These are phyloP conservation scores for Neopestalotiopsis sp. DNA, from an alignment of 2,329 filamentous ascomycete species.

Conservation along the genomic window DNA sequence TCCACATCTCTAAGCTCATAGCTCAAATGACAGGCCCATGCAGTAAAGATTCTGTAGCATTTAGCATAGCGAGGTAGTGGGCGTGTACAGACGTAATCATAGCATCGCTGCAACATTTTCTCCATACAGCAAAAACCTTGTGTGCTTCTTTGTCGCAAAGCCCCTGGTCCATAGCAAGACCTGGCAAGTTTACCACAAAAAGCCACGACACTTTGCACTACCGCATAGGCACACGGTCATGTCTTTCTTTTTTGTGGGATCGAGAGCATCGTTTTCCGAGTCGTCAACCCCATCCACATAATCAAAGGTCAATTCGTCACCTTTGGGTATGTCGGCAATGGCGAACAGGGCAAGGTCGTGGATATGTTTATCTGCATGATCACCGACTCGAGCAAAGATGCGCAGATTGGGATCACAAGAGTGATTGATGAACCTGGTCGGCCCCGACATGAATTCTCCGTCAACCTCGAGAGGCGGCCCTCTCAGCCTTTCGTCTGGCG, in stretches of 20 bases:
- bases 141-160: neutral
- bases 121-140: neutral
- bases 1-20: no score
- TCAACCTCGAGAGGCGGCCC: constrained; percentile 66
- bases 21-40: no score
- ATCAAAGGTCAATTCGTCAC: constrained; percentile 79
- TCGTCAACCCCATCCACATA: constrained; percentile 72
- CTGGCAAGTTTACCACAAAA: constrained; percentile 61
- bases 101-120: neutral
- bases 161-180: neutral
- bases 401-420: constrained; percentile 80
- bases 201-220: constrained; percentile 70
- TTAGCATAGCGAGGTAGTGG: neutral
- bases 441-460: constrained; percentile 79
- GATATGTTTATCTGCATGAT: constrained; percentile 74
- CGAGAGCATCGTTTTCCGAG: constrained; percentile 53
- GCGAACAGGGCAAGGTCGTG: constrained; percentile 83
- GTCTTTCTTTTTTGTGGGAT: constrained; percentile 53
- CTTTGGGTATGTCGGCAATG: constrained; percentile 65
- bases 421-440: constrained; percentile 84
- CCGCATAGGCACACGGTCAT: constrained; percentile 69
- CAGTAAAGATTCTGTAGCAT: neutral
- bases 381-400: constrained; percentile 80
- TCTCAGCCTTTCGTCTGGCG: constrained; percentile 60
- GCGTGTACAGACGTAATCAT: neutral